Evolutionary conservation across 202 grass and related monocot species (phyloP).

Genomic region (Bolboschoenoplectus hybrid): DNA sequence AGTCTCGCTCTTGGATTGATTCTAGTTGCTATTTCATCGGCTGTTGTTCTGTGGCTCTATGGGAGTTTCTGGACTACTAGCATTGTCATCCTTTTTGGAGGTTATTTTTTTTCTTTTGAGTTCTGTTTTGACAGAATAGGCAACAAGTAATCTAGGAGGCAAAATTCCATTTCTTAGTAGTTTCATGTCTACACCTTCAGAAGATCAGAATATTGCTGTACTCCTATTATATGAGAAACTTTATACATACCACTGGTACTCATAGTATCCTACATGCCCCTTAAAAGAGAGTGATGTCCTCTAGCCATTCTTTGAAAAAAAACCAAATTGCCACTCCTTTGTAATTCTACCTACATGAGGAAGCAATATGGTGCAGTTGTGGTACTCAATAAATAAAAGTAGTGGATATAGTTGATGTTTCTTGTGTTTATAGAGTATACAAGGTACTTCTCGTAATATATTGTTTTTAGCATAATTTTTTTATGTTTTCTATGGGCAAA

Average conservation of each 20-base stretch:
- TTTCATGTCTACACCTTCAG: background rate
- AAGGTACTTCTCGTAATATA: background rate
- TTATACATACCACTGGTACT: background rate
- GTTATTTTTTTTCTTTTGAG: conserved; percentile 48
- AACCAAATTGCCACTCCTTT: background rate
- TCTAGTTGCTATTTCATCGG: conserved; percentile 48
- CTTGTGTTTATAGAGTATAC: background rate
- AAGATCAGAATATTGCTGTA: background rate
- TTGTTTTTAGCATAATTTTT: background rate
- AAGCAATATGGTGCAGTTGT: background rate
- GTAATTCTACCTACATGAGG: conserved; percentile 15
- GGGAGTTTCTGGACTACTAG: conserved; percentile 94
- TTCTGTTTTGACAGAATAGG: conserved; percentile 19
- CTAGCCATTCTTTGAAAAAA: background rate
- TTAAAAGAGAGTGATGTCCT: background rate
- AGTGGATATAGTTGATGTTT: background rate
- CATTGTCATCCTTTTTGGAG: conserved; percentile 75
- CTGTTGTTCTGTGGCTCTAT: conserved; percentile 83
- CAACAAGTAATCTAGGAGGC: background rate
- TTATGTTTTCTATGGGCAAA: background rate
- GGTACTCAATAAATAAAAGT: background rate
- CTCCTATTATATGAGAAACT: background rate
- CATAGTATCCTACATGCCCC: background rate
- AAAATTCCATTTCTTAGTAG: background rate
- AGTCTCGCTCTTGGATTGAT: conserved; percentile 67